Evolutionary conservation across 768 basidiomycete species (phyloP).

Genomic region (Sistotremastrum suecicum): DNA sequence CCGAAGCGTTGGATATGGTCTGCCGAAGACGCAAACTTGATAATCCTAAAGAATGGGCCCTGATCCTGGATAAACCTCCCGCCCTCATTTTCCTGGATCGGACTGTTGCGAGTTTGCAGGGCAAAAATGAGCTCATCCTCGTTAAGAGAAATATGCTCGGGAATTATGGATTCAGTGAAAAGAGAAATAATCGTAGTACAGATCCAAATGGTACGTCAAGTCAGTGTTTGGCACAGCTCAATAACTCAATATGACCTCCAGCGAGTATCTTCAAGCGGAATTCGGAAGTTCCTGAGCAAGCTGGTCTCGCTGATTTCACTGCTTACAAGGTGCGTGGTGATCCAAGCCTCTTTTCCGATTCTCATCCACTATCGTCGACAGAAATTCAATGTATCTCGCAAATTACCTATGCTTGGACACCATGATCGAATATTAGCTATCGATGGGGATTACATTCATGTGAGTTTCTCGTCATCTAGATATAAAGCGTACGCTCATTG

Average conservation of each 20-base stretch:
- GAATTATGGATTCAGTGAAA: constrained; percentile 53
- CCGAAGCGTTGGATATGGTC: constrained; percentile 81
- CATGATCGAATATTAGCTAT: constrained; percentile 88
- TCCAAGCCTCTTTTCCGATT: background rate
- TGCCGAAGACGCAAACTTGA: constrained; percentile 54
- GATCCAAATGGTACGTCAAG: constrained; percentile 75
- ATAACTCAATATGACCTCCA: constrained; percentile 14
- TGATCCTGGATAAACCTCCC: constrained; percentile 44
- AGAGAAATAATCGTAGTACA: constrained; percentile 54
- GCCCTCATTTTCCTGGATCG: constrained; percentile 79
- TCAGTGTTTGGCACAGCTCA: background rate
- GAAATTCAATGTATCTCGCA: constrained; percentile 89
- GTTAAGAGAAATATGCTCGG: constrained; percentile 68
- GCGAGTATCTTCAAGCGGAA: constrained; percentile 90
- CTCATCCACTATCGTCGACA: constrained; percentile 15
- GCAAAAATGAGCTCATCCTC: constrained; percentile 69
- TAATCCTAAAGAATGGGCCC: constrained; percentile 69
- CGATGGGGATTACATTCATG: constrained; percentile 89
- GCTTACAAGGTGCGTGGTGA: constrained; percentile 61
- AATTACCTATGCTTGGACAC: constrained; percentile 84
- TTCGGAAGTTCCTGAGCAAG: constrained; percentile 46
- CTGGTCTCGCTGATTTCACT: constrained; percentile 25
- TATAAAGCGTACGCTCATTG: constrained; percentile 5
- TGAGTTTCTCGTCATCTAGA: constrained; percentile 19
- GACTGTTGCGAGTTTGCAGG: constrained; percentile 91